phyloP scores from a whole-genome alignment of 306 rosid species.

The Rubus idaeus region DNA sequence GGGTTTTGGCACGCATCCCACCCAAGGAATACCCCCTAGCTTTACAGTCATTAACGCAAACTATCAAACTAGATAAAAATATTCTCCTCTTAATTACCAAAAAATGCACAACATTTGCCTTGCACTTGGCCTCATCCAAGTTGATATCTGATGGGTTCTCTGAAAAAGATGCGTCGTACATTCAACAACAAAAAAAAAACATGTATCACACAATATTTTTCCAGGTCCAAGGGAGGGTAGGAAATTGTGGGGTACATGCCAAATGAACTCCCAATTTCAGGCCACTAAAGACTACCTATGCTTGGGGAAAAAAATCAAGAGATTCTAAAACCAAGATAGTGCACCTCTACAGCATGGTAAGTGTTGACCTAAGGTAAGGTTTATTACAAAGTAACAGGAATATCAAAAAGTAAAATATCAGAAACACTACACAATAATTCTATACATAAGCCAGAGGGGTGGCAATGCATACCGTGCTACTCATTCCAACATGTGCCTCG shows the following conservation, averaged over 20 bases:
- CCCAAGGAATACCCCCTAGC: not conserved
- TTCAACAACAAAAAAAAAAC: not conserved
- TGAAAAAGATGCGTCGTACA: not conserved
- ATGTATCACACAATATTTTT: not conserved
- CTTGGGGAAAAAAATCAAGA: not conserved
- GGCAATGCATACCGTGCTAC: constrained; percentile 75
- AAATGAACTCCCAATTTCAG: not conserved
- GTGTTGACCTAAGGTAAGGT: constrained; percentile 3
- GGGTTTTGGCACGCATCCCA: not conserved
- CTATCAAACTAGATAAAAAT: not conserved
- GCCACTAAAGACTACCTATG: not conserved
- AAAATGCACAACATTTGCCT: not conserved
- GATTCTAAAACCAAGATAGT: not conserved
- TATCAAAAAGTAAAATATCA: not conserved
- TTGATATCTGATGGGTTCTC: not conserved
- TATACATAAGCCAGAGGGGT: constrained; percentile 30
- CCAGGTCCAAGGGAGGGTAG: not conserved
- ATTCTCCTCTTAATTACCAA: not conserved
- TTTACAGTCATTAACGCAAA: not conserved
- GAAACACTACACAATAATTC: constrained; percentile 17
- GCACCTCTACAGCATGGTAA: not conserved
- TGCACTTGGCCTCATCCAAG: not conserved
- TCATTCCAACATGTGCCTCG: constrained; percentile 96
- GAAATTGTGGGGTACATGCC: not conserved
- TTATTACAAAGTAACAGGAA: constrained; percentile 1